Conservation (phyloP, 2,329 filamentous ascomycete genomes). For the Colletotrichum neosansevieriae region DNA sequence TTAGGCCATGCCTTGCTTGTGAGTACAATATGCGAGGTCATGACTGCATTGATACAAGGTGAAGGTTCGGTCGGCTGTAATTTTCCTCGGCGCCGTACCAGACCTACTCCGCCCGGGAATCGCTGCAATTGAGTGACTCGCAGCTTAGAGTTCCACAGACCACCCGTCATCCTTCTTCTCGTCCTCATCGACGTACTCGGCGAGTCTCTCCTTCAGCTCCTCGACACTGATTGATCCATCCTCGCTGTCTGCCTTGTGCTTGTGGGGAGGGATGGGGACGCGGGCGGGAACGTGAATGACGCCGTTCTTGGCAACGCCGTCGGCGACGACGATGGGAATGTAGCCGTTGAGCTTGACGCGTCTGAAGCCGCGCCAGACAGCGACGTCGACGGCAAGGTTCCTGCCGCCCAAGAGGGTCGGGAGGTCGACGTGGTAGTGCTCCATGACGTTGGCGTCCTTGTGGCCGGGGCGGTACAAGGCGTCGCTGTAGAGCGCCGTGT, state of each 20-base stretch:
- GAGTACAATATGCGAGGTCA: no score
- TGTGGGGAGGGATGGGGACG: slow-evolving; percentile 82
- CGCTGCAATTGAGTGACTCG: not conserved
- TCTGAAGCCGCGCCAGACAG: slow-evolving; percentile 74
- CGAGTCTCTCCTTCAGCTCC: slow-evolving; percentile 69
- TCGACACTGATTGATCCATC: slow-evolving; percentile 67
- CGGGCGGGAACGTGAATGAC: slow-evolving; percentile 82
- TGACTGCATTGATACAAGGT: no score
- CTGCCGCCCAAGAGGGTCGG: slow-evolving; percentile 77
- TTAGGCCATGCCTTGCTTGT: no score
- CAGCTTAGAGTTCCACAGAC: slow-evolving; percentile 32
- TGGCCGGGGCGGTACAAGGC: slow-evolving; percentile 72
- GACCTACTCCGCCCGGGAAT: no score
- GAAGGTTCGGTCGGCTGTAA: no score
- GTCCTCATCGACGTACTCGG: slow-evolving; percentile 56
- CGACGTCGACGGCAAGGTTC: slow-evolving; percentile 78
- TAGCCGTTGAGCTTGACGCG: slow-evolving; percentile 82
- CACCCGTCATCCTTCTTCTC: slow-evolving; percentile 25
- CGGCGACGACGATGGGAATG: slow-evolving; percentile 72
- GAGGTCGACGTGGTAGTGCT: slow-evolving; percentile 76
- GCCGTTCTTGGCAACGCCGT: slow-evolving; percentile 81
- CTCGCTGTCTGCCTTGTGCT: slow-evolving; percentile 51
- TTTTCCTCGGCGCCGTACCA: no score
- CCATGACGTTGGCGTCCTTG: slow-evolving; percentile 50
- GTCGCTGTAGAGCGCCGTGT: slow-evolving; percentile 86